phyloP scores from a whole-genome alignment of 495 filamentous ascomycete species.

The Aspergillus sclerotioniger region DNA sequence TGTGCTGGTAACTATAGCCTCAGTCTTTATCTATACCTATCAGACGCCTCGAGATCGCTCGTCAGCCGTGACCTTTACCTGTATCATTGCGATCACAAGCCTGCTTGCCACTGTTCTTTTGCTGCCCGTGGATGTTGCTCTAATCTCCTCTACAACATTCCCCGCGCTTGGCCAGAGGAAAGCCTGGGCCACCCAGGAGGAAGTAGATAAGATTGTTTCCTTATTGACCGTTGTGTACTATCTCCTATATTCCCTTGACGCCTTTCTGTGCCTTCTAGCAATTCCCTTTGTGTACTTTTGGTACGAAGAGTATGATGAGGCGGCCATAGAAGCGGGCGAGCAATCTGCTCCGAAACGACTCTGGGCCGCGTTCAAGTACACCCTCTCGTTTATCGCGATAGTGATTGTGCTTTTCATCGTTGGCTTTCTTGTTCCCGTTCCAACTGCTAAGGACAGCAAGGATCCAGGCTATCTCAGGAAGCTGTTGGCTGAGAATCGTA shows the following conservation, averaged over 20 bases:
- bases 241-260: constrained; percentile 85
- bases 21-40: constrained; percentile 81
- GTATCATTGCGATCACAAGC: constrained; percentile 78
- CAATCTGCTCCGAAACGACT: constrained; percentile 66
- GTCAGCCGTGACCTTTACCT: constrained; percentile 71
- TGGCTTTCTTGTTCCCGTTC: constrained; percentile 87
- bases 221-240: constrained; percentile 91
- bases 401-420: constrained; percentile 82
- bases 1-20: constrained; percentile 66
- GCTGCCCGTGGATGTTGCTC: constrained; percentile 90
- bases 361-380: constrained; percentile 87
- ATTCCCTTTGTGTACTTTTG: constrained; percentile 97
- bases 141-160: constrained; percentile 84
- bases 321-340: constrained; percentile 71
- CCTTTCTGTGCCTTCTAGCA: constrained; percentile 82
- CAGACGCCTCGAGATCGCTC: constrained; percentile 86
- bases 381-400: constrained; percentile 75
- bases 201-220: constrained; percentile 70
- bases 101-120: constrained; percentile 91
- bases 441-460: constrained; percentile 57
- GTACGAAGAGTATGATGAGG: constrained; percentile 95
- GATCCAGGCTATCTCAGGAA: constrained; percentile 90
- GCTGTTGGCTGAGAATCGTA: constrained; percentile 77
- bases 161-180: constrained; percentile 79
- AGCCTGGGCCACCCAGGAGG: constrained; percentile 84